Evolutionary conservation across 2,329 filamentous ascomycete genomes (phyloP), one percentile per base, ranked within the genome.

Genomic region (Neofusicoccum kwambonambiense): DNA sequence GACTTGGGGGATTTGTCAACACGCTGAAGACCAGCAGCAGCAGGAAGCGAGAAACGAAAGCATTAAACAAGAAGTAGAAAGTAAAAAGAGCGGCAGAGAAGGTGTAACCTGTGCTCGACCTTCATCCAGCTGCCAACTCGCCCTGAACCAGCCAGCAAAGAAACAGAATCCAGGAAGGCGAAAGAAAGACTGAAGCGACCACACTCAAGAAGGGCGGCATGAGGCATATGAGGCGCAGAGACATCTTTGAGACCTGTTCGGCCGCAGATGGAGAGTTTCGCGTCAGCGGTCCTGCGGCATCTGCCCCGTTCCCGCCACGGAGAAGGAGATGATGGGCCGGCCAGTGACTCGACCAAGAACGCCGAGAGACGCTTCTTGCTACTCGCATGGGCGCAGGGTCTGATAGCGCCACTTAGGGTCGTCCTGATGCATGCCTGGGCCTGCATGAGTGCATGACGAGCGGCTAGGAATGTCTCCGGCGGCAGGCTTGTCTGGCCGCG

Each of bases 71-170:
- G 41, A 37, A 37, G 42, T 60, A 60, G 42, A 60, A 60, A 47
- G 56, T 60, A 42, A 60, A 60, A 60, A 60, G 44, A 62, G 58
- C 12, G 58, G 47, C 58, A 62, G 58, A 51, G 58, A 62, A 62
- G 56, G 56, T 35, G 41, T 19, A 47, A 45, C 56, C 41, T 47
- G 27, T 31, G 56, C 56, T 60, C 22, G 56, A 60, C 56, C 56
- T 50, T 51, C 58, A 62, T 50, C 58, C 58, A 62, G 58, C 58
- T 62, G 58, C 58, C 58, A 51, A 60, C 58, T 62, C 58, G 56
- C 47, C 51, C 58, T 62, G 58, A 51, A 62, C 58, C 58, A 49
- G 58, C n/a, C 58, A 51, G 58, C 19, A 62, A 62, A 62, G 47
- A 51, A 62, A 62, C 47, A 58, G 44, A 62, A 62, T 41, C 41